These are phyloP conservation scores for Zasmidium angulare DNA, from an alignment of 2,329 filamentous ascomycete genomes.

Conservation along the genomic window DNA sequence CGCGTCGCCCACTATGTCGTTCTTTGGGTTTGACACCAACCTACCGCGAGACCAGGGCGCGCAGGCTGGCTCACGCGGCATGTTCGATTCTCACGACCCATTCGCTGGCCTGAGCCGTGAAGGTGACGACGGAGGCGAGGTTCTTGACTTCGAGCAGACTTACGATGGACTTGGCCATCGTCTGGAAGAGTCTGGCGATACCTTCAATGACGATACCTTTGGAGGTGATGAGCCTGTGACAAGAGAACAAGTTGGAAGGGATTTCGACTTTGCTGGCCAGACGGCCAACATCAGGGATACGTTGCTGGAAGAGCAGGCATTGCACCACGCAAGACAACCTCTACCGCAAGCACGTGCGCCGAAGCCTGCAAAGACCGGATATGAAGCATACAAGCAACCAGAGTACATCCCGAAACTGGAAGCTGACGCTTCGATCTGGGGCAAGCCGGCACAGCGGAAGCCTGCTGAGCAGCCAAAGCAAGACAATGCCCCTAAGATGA, in stretches of 20 bases:
- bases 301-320: conserved; percentile 86
- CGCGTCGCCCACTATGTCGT: conserved; percentile 61
- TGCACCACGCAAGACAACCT: conserved; percentile 74
- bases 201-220: conserved; percentile 96
- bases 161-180: conserved; percentile 92
- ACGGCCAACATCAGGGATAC: conserved; percentile 84
- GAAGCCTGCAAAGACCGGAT: conserved; percentile 74
- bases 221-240: conserved; percentile 49
- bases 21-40: conserved; percentile 82
- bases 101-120: conserved; percentile 76
- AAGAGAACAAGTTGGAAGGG: conserved; percentile 68
- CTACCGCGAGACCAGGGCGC: conserved; percentile 64
- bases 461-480: conserved; percentile 35
- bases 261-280: conserved; percentile 95
- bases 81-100: conserved; percentile 74
- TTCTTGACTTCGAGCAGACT: conserved; percentile 90
- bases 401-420: conserved; percentile 86
- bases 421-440: conserved; percentile 92
- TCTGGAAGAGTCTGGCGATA: conserved; percentile 88
- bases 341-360: conserved; percentile 47
- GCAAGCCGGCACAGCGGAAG: conserved; percentile 64
- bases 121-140: conserved; percentile 57
- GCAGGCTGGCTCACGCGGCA: conserved; percentile 58
- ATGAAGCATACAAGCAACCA: conserved; percentile 85
- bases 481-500: conserved; percentile 66